Evolutionary conservation across 2,329 filamentous ascomycete species (phyloP).

Genomic region (Apiospora koreana): DNA sequence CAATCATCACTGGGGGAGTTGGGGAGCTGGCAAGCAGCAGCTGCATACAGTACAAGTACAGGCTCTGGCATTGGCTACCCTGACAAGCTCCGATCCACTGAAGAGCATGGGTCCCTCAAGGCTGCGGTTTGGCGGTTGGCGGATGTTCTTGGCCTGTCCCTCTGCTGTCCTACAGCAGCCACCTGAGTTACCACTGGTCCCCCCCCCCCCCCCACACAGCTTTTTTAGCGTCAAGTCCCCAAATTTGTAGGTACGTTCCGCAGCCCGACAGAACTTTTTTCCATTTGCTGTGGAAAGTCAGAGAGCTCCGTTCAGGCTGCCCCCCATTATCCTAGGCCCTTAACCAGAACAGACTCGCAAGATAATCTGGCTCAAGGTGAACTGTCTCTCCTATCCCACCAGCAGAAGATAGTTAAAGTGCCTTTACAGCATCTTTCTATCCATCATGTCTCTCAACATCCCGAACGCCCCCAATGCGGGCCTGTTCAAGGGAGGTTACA

Average conservation of each 20-base stretch:
- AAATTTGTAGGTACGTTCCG: conserved; percentile 8
- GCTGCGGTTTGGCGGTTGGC: background rate
- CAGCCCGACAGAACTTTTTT: conserved; percentile 13
- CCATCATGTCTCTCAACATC: conserved; percentile 88
- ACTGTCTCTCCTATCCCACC: conserved; percentile 7
- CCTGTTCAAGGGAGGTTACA: conserved; percentile 95
- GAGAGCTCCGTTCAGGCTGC: conserved; percentile 6
- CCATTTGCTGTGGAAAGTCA: conserved; percentile 4
- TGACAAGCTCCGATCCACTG: background rate
- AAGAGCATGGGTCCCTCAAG: background rate
- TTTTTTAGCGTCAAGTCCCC: background rate
- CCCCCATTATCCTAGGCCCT: conserved; percentile 5
- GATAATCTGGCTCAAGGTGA: background rate
- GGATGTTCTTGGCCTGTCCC: too few species aligned
- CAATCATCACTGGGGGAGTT: too few species aligned
- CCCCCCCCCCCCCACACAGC: background rate
- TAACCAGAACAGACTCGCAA: background rate
- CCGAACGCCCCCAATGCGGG: conserved; percentile 90
- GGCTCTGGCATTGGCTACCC: background rate
- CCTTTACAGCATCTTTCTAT: background rate
- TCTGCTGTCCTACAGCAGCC: background rate
- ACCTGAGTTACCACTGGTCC: too few species aligned
- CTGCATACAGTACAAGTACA: background rate
- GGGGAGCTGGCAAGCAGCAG: background rate
- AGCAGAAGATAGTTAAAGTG: background rate